Evolutionary conservation across 352 stramenopile species (phyloP).

Genomic region (Pythium plurisporium): DNA sequence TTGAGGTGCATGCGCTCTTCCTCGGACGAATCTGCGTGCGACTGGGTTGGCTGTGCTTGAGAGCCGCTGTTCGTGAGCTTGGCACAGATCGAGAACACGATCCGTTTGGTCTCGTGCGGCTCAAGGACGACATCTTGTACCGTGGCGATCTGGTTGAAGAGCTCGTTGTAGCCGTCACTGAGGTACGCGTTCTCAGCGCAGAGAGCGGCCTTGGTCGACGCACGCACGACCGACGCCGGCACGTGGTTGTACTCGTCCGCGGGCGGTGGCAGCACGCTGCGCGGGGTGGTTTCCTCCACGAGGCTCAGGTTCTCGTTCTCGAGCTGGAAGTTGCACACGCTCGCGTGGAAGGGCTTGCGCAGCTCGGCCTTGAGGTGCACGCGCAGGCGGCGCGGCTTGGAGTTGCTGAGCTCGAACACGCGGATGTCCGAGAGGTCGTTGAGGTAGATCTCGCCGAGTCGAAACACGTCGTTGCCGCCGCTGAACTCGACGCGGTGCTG

Average conservation of each 20-base stretch:
- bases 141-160: slow-evolving; percentile 85
- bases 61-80: slow-evolving; percentile 40
- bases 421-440: slow-evolving; percentile 84
- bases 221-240: slow-evolving; percentile 63
- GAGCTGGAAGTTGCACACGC: slow-evolving; percentile 76
- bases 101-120: slow-evolving; percentile 57
- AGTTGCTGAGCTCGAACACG: slow-evolving; percentile 77
- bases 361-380: slow-evolving; percentile 71
- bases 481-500: slow-evolving; percentile 44
- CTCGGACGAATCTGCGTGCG: slow-evolving; percentile 68
- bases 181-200: slow-evolving; percentile 78
- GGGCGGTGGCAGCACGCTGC: slow-evolving; percentile 1
- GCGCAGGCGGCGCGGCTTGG: slow-evolving; percentile 40
- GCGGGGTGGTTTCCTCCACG: slow-evolving; percentile 26
- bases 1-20: slow-evolving; percentile 80
- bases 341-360: slow-evolving; percentile 77
- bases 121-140: slow-evolving; percentile 58
- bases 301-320: slow-evolving; percentile 85
- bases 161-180: slow-evolving; percentile 84
- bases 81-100: slow-evolving; percentile 74
- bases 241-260: slow-evolving; percentile 74
- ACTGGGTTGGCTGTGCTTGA: slow-evolving; percentile 13
- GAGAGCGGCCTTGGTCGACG: slow-evolving; percentile 61
- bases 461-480: slow-evolving; percentile 51
- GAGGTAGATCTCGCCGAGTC: slow-evolving; percentile 80